Conservation (phyloP, 106 monocot species). For the Triglochin maritima region DNA sequence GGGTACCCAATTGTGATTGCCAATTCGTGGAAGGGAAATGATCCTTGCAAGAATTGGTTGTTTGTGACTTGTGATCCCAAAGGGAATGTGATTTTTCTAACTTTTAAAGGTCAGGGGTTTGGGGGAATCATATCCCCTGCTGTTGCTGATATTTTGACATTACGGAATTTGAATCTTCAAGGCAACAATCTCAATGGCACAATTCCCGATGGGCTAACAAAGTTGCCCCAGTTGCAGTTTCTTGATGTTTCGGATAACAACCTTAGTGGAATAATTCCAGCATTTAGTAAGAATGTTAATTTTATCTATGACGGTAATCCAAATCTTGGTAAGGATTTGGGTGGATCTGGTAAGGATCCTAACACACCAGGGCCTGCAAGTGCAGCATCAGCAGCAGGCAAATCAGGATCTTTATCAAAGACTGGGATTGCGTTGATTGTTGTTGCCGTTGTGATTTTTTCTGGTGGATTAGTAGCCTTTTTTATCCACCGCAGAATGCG, state of each 20-base stretch:
- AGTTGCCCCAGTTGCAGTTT: conserved; percentile 27
- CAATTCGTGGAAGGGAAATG: conserved; percentile 52
- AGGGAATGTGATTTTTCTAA: conserved; percentile 36
- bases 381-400: background rate
- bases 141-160: conserved; percentile 33
- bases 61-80: conserved; percentile 41
- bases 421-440: background rate
- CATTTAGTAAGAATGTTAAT: conserved; percentile 27
- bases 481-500: conserved; percentile 24
- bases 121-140: conserved; percentile 45
- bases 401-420: too few relatives aligned
- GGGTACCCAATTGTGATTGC: conserved; percentile 53
- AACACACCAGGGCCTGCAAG: background rate
- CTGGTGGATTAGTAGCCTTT: conserved; percentile 11
- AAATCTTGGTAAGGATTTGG: conserved; percentile 20
- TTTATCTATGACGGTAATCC: conserved; percentile 39
- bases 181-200: conserved; percentile 52
- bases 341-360: background rate
- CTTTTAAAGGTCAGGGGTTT: conserved; percentile 42
- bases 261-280: conserved; percentile 44
- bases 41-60: conserved; percentile 54
- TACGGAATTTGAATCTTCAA: conserved; percentile 34
- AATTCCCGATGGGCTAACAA: conserved; percentile 43
- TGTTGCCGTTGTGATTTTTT: conserved; percentile 23
- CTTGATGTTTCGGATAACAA: conserved; percentile 60